Base-by-base conservation (phyloP, 805 yeast species). In the Middelhovenomyces tepae region DNA sequence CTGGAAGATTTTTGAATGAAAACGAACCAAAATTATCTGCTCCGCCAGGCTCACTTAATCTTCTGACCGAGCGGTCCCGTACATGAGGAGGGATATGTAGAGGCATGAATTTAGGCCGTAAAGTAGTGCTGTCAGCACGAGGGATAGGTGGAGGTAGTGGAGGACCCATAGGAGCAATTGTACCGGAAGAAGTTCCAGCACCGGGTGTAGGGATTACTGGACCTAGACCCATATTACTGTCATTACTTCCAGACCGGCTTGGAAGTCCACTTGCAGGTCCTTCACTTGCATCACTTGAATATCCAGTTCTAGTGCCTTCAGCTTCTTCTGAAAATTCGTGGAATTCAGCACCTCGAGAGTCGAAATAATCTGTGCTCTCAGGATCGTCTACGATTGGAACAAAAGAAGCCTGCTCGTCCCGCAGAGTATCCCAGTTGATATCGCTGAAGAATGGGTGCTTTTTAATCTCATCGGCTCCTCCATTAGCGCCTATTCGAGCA, bases 321-420 rank as follows among this genome's bases (percentile, higher is more conserved):
- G 57, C 49, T 0, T 54, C 60, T 15, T 51, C 58, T 4, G 80
- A 77, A 37, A 82, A 79, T 34, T 69, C 72, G 4, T 71, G 65
- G 48, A 82, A 58, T 7, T 69, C 75, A 0, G 95, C 97, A 3
- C 98, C 98, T 47, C 98, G 71, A 4, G 69, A 45, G 47, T 91
- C 98, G 56, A 89, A 91, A 51, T 91, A 89, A 34, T 85, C 94
- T 0, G 96, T 87, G 30, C 77, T 76, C 47, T 82, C 93, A 0
- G 95, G 94, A 46, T 84, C 70, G 5, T 76, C 83, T 6, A 72
- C 60, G 8, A 62, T 60, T 0, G 99, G 99, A 5, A 86, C 75
- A 59, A 91, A 91, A 0, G 94, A 73, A 3, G 66, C 59, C 0
- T 91, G 86, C 22, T 73, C 79, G 34, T 73, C 79, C 11, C 74